phyloP scores from a whole-genome alignment of 495 filamentous ascomycete genomes.

The Hypomontagnella monticulosa region DNA sequence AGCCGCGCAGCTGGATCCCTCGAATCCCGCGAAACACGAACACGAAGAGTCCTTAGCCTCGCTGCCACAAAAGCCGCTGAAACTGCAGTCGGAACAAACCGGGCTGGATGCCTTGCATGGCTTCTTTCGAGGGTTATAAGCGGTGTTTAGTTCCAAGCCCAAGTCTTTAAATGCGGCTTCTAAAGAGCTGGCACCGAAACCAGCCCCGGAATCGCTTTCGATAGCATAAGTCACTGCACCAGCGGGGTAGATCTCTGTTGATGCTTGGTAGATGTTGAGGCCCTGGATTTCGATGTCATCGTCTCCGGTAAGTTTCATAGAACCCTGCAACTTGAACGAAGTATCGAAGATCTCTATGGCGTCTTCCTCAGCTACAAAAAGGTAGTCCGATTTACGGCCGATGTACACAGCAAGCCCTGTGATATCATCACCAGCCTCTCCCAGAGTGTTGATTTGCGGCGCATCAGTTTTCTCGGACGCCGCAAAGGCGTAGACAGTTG shows the following conservation, averaged over 20 bases:
- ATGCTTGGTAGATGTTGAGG: slow-evolving; percentile 41
- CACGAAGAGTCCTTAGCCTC: slow-evolving; percentile 18
- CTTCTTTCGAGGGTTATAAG: slow-evolving; percentile 39
- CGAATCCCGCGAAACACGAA: slow-evolving; percentile 45
- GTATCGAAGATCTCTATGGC: slow-evolving; percentile 39
- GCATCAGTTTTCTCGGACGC: slow-evolving; percentile 34
- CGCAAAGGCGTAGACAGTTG: slow-evolving; percentile 40
- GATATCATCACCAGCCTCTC: slow-evolving; percentile 37
- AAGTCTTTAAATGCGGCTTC: slow-evolving; percentile 28
- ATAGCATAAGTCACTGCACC: slow-evolving; percentile 40
- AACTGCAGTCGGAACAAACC: slow-evolving; percentile 22
- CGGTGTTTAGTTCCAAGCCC: slow-evolving; percentile 35
- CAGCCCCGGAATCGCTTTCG: slow-evolving; percentile 29
- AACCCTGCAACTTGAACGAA: slow-evolving; percentile 36
- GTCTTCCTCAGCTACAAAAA: slow-evolving; percentile 42
- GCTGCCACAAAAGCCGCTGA: slow-evolving; percentile 40
- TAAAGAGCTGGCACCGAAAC: slow-evolving; percentile 44
- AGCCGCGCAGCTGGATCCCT: slow-evolving; percentile 24
- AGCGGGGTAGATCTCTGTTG: slow-evolving; percentile 32
- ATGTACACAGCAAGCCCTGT: slow-evolving; percentile 42
- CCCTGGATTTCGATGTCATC: slow-evolving; percentile 43
- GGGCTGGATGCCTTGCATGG: slow-evolving; percentile 15
- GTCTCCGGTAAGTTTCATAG: slow-evolving; percentile 30
- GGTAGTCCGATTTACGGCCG: slow-evolving; percentile 36
- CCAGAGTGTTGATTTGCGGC: slow-evolving; percentile 41